phyloP scores from a whole-genome alignment of 2,329 filamentous ascomycete genomes.

The Calonectria ilicicola region DNA sequence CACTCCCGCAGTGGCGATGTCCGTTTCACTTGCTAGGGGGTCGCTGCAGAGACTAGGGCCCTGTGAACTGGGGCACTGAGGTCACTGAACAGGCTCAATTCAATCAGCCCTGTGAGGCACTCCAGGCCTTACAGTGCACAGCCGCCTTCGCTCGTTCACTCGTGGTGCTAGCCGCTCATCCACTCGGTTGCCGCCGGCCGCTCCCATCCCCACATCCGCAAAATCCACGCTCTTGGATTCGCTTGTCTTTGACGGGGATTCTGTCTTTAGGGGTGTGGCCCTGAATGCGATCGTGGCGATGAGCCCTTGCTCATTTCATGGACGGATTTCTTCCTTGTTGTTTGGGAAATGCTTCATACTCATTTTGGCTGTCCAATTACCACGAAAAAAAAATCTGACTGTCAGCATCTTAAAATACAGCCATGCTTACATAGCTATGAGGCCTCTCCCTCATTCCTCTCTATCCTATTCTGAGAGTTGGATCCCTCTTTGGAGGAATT shows the following conservation, averaged over 20 bases:
- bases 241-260: not conserved
- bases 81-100: not conserved
- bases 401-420: not conserved
- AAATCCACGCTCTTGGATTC: not conserved
- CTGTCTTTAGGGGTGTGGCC: not conserved
- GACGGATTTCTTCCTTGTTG: not conserved
- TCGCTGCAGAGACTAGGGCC: not conserved
- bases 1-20: conserved; percentile 19
- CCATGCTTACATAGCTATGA: not conserved
- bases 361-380: not conserved
- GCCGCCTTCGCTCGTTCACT: too few species aligned
- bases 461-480: not conserved
- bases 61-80: not conserved
- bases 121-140: conserved; percentile 11
- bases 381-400: not conserved
- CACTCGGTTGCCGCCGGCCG: not conserved
- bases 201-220: conserved; percentile 8
- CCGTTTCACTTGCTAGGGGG: conserved; percentile 4
- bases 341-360: not conserved
- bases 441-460: not conserved
- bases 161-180: not conserved
- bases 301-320: conserved; percentile 2
- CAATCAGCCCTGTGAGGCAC: conserved; percentile 28
- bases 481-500: not conserved
- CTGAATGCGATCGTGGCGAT: not conserved